Base-by-base conservation (phyloP, 306 rosid species). In the Lathyrus tuberosus region DNA sequence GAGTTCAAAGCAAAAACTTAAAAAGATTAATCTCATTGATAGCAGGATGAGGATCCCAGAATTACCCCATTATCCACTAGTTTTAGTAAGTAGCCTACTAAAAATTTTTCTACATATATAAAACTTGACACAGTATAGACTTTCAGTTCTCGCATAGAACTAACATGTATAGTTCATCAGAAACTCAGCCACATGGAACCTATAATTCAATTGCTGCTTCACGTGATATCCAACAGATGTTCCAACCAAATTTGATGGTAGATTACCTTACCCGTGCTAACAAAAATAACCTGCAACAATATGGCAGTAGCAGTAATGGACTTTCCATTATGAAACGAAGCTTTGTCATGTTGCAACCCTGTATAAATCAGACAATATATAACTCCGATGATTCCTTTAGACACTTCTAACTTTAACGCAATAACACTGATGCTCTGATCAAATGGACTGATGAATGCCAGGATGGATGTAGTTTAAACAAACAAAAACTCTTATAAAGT, bases 291-390 rank as follows among this genome's bases (percentile, higher is more conserved):
- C 91, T 87, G 85, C 84, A 81, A 69, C 38, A 62, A 77, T 13
- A 67, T 51, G 67, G 76, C 85, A 41, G 85, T 92, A 20, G 89
- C 88, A 71, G 87, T 70, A 79, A 80, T 72, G 76, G 85, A 74
- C 78, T 82, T 80, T 86, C 88, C 74, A 75, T 64, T 62, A 81
- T 72, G 81, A 76, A 80, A 73, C 64, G 70, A 75, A 62, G 81
- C 92, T 69, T 75, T 76, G 78, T 73, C 81, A 59, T 76, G 63
- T 82, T 49, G 85, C 67, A 76, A 62, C 69, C 96, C 96, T 89
- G 96, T 87, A 82, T 89, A 76, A 85, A 85, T 78, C 86, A 79
- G 86, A 89, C 86, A 88, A 76, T 65, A 81, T 78, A 81, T 79
- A 81, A 84, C 81, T 79, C 87, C 78, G 61, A 42, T 65, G 67